Evolutionary conservation across 2,329 filamentous ascomycete genomes (phyloP), one percentile per base, ranked within the genome.

Genomic region (Cladosporium austrohemisphaericum): DNA sequence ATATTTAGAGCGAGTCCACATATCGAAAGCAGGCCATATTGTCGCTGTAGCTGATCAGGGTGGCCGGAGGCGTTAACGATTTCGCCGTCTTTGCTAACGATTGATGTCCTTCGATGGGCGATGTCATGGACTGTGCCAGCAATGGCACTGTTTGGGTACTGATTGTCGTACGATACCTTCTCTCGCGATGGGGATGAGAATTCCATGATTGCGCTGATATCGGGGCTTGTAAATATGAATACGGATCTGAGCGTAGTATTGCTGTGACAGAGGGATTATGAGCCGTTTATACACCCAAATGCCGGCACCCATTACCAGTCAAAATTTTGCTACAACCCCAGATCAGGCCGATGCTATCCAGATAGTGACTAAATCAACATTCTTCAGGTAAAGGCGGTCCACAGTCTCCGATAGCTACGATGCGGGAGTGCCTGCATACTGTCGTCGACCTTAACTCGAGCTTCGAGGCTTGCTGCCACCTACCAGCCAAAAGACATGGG

Each of bases 31-130:
- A 84, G 67, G 28, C 78, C 75, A 63, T 84, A 85, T 58, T 85
- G 82, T 13, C 81, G 73, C 50, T 77, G 75, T 29, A 85, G 67
- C 62, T 85, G 80, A 63, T 85, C 81, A 53, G 70, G 71, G 63
- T 85, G 80, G 5, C 82, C 81, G 2, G 81, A 81, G 1, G 79
- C 80, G 59, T 85, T 85, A 60, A 85, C 63, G n/a, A 73, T 60
- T 25, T 73, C 65, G 9, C 74, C 73, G 29, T 62, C 59, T 49
- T 61, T 59, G 36, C 55, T 59, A 13, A 62, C 58, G 20, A 64
- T 36, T 8, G 60, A 61, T 2, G 52, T 56, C 26, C 52, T 47
- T 37, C 52, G 47, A 29, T 57, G 41, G 26, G 48, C 52, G 20
- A 49, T 11, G 13, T 49, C 46, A 2, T 43, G 29, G 10, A 47